Evolutionary conservation across 2,329 filamentous ascomycete species (phyloP), one percentile per base, ranked within the genome.

Genomic region (Fusarium newnesense): DNA sequence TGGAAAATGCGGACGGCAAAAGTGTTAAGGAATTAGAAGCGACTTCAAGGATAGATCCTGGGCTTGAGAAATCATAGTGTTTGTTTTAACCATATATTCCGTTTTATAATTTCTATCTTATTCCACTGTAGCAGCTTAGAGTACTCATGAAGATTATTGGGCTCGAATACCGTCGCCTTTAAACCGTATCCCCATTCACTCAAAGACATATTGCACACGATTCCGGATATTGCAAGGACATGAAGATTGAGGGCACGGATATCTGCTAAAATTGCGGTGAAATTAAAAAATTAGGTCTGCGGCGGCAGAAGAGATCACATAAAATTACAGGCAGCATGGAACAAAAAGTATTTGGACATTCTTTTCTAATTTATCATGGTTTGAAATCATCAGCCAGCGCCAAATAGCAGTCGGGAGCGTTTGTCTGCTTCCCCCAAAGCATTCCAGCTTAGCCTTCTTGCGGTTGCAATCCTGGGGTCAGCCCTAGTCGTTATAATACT

Each of bases 141-240:
- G 16, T 43, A 18, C 9, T 4, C 12, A 8, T 12, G 6, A 44
- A 26, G 2, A 44, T 19, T 18, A 44, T 19, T 44, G 1, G 24
- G 19, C 1, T 44, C 7, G 10, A 44, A 12, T 19, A 26, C 18
- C 4, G 5, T 40, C 19, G 37, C 7, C 16, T 26, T 16, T 44
- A 26, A 26, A 44, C 0, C 4, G 12, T 26, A 12, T 26, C 7
- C 16, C 10, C 16, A 4, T 1, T 16, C 5, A 0, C 10, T 9
- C 12, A 0, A 26, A 12, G 10, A 12, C 37, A 21, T 44, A 7
- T 44, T 4, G 15, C 6, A 18, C 10, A 24, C 10, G 9, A 7
- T 18, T 16, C 16, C 5, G 15, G 16, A 24, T 11, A 9, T 26
- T 10, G n/a, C 4, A 12, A 4, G 16, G 11, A 5, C 10, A 3